A percentile compares a stretch with the other conserved stretches of the same genome.
Evolutionary conservation across 331 rosid genomes (phyloP).

Genomic region (Stylosanthes scabra): DNA sequence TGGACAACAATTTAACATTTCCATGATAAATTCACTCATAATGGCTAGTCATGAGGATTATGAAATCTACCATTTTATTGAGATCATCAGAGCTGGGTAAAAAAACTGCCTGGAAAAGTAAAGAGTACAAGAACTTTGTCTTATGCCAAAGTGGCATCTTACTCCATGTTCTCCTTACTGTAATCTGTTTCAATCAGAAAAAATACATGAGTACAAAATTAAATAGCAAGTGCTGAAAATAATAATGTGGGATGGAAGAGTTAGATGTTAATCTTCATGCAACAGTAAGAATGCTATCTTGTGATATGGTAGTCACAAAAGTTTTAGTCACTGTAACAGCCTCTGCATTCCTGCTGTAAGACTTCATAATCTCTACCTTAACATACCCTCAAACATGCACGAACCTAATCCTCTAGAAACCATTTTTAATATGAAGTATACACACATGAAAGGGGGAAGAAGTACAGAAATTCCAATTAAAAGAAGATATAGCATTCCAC

Average conservation of each 20-base stretch:
- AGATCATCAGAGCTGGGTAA: constrained; percentile 83
- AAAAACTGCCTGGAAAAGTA: constrained; percentile 82
- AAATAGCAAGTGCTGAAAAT: not conserved
- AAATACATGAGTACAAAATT: constrained; percentile 22
- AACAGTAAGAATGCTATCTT: constrained; percentile 1
- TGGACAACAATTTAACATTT: constrained; percentile 22
- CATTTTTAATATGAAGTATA: not conserved
- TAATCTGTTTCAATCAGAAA: constrained; percentile 64
- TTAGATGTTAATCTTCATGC: constrained; percentile 10
- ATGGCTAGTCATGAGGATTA: constrained; percentile 22
- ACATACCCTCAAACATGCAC: not conserved
- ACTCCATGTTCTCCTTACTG: constrained; percentile 86
- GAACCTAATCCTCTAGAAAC: not conserved
- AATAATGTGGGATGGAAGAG: not conserved
- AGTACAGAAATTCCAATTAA: constrained; percentile 7
- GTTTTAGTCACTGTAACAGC: constrained; percentile 8
- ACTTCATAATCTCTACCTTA: not conserved
- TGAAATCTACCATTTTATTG: constrained; percentile 68
- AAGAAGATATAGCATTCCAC: not conserved
- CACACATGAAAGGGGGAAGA: constrained; percentile 17
- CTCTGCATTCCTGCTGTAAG: not conserved
- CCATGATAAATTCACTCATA: constrained; percentile 24
- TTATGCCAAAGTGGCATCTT: constrained; percentile 97
- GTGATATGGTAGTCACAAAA: not conserved
- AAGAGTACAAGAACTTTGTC: constrained; percentile 70